Evolutionary conservation across 2,329 filamentous ascomycete genomes (phyloP), one percentile per base, ranked within the genome.

Genomic region (Colletotrichum orchidophilum): DNA sequence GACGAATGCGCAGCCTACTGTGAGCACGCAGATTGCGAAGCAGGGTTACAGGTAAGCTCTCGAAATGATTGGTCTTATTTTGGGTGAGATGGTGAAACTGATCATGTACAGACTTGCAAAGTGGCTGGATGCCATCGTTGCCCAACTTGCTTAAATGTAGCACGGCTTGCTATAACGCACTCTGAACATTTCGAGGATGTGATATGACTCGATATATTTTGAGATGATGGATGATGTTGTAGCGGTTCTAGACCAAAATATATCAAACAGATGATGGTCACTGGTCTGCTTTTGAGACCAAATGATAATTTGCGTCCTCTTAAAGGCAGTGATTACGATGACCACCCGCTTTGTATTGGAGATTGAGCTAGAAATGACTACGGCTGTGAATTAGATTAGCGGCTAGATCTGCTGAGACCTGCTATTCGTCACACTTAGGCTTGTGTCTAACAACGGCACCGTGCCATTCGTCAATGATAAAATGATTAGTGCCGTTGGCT

Each of bases 11-110:
- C 77, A 79, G 63, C 80, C 79, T 11, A 81, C 82, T 15, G 78
- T 85, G 49, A 79, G 81, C 73, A 73, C 84, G 63, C 83, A 85
- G 77, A 83, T 85, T 29, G 82, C 83, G 9, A 85, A 85, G 77
- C 82, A 82, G 62, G 83, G 83, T 0, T 83, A 84, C 39, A 46
- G 39, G 39, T 46, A 46, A 46, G 39, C 3, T 42, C 39, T 3
- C 18, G 7, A 8, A 5, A 3, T 18, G 15, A 8, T 42, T 39
- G 18, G 39, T 18, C n/a, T 46, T n/a, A n/a, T n/a, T 3, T 46
- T 27, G 39, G 66, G 60, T 57, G 39, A 55, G 29, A n/a, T 49
- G 7, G 27, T 3, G 24, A 12, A 5, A 24, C 9, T 27, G 1
- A 9, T 8, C 3, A 3, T 46, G 1, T 21, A 3, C 26, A 64